phyloP scores from a whole-genome alignment of 495 filamentous ascomycete species.

The Xylaria telfairii region DNA sequence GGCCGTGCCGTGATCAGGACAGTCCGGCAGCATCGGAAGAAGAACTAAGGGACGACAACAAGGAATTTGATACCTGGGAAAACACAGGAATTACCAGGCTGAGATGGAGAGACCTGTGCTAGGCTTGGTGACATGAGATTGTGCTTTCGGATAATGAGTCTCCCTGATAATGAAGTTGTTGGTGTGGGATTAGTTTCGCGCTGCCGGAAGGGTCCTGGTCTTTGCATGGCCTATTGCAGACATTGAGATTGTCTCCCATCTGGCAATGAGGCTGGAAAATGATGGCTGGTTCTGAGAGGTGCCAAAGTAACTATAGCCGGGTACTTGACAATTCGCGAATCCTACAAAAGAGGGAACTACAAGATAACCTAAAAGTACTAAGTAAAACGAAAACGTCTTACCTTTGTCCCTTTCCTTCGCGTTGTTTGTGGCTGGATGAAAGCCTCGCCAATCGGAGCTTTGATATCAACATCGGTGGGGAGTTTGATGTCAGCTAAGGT shows the following conservation, averaged over 20 bases:
- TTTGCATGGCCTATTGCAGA: conserved; percentile 4
- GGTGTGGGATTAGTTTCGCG: not conserved
- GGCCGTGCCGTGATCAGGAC: conserved; percentile 12
- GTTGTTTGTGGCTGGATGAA: not conserved
- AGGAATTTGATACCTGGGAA: not conserved
- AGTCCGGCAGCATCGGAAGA: not conserved
- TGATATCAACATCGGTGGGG: not conserved
- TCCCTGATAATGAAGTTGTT: not conserved
- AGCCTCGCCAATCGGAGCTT: not conserved
- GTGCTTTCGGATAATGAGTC: not conserved
- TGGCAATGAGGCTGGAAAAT: not conserved
- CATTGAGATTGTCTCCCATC: not conserved
- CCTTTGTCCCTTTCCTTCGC: not conserved
- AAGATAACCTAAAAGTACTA: not conserved
- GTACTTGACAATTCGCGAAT: not conserved
- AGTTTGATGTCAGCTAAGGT: not conserved
- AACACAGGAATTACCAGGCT: not conserved
- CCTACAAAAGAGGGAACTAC: no score
- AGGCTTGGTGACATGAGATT: not conserved
- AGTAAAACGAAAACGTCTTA: not conserved
- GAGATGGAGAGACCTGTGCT: not conserved
- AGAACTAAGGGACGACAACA: not conserved
- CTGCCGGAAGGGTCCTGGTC: not conserved
- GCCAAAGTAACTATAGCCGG: not conserved
- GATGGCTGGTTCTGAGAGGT: not conserved